Evolutionary conservation across 768 basidiomycete species (phyloP).

Genomic region (Phanerodontia chrysosporium): DNA sequence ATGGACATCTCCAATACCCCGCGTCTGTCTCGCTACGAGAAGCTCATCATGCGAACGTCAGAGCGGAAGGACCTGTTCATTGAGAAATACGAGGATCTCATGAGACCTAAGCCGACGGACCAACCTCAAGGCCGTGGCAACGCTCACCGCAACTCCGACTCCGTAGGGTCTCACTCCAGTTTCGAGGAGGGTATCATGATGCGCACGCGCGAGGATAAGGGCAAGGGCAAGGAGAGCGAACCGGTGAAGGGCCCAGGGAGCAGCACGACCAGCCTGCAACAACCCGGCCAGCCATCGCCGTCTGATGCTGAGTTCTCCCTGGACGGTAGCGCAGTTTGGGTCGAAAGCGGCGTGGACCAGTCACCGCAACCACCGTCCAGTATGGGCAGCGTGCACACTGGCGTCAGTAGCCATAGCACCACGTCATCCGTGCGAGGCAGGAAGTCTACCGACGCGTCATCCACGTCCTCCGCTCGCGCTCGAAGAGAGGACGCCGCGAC

Average conservation of each 20-base stretch:
- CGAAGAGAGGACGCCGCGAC: slow-evolving; percentile 17
- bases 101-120: slow-evolving; percentile 15
- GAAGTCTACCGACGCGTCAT: slow-evolving; percentile 71
- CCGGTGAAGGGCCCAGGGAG: slow-evolving; percentile 25
- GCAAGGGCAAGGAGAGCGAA: slow-evolving; percentile 10
- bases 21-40: slow-evolving; percentile 73
- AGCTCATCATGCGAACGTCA: slow-evolving; percentile 82
- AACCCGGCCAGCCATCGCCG: slow-evolving; percentile 46
- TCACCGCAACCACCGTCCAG: slow-evolving; percentile 13
- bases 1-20: slow-evolving; percentile 85
- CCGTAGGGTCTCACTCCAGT: slow-evolving; percentile 55
- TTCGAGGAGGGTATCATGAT: slow-evolving; percentile 66
- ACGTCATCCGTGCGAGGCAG: slow-evolving; percentile 37
- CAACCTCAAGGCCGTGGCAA: slow-evolving; percentile 9
- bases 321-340: slow-evolving; percentile 82
- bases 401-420: slow-evolving; percentile 36
- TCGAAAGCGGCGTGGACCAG: slow-evolving; percentile 56
- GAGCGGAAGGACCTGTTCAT: slow-evolving; percentile 91
- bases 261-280: slow-evolving; percentile 29
- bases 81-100: slow-evolving; percentile 63
- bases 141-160: slow-evolving; percentile 18
- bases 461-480: slow-evolving; percentile 54
- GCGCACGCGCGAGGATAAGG: slow-evolving; percentile 28
- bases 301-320: slow-evolving; percentile 73
- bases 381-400: slow-evolving; percentile 10